Base-by-base conservation (phyloP, 495 filamentous ascomycete genomes). In the Massariosphaeria phaeospora region DNA sequence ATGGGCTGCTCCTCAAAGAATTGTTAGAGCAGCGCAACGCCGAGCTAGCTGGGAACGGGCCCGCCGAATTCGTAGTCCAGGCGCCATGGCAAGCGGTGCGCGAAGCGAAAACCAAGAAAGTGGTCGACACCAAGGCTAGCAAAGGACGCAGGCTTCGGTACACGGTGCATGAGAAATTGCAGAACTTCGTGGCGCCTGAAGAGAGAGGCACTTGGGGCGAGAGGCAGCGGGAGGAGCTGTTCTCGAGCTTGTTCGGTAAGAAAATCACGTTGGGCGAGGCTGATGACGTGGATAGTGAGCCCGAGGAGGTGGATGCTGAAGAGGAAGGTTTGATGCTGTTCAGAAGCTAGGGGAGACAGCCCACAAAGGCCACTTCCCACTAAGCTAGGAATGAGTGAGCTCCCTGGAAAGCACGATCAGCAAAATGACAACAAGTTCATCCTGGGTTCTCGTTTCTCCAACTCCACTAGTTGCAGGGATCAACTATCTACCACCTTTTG, bases 121-220 rank as follows among this genome's bases (percentile, higher is more conserved):
- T 82, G 29, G 84, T 97, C 15, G 93, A 98, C 71, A 89, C 89
- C 13, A 91, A 89, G 61, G 94, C 94, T 10, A 95, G 89, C 62
- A 97, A 97, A 72, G 93, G 93, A 4, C 75, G 93, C 45, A 98
- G 96, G 72, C 79, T 98, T 80, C 74, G 85, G 38, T 97, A 86
- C 70, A 88, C 84, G 40, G 89, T 97, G 15, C 91, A 97, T 63
- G 90, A 97, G 73, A 97, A 96, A 70, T 69, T 98, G 57, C 87
- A 93, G 74, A 96, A 96, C 72, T 97, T 97, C 66, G 96, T 96
- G 91, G 91, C 89, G 25, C 85, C 91, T 0, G 87, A 95, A 67
- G 87, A 95, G 66, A 73, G 86, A 25, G 77, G 83, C 2, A 66
- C 57, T 11, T 96, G 91, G 91, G 85, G 86, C 43, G 76, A 80